Evolutionary conservation across 1,139 yeast genomes (phyloP).

Genomic region (Suhomyces choctaworum): DNA sequence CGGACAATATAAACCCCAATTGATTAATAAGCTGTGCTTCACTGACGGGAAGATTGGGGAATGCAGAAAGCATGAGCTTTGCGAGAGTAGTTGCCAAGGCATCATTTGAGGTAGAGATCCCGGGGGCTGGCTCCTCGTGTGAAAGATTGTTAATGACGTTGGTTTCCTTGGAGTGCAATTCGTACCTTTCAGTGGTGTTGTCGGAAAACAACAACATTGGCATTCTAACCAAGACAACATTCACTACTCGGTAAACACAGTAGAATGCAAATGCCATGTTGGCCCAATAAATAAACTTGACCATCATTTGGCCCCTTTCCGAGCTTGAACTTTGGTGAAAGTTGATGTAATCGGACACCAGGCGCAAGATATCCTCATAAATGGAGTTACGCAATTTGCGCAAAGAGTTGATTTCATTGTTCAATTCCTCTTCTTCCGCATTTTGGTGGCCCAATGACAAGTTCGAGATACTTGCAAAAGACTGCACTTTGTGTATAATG

Average conservation of each 20-base stretch:
- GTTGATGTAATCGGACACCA: constrained; percentile 18
- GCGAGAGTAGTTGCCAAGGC: constrained; percentile 69
- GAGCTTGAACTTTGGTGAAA: constrained; percentile 1
- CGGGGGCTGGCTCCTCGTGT: constrained; percentile 2
- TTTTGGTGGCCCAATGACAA: constrained; percentile 16
- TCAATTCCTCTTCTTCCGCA: constrained; percentile 35
- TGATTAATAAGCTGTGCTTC: constrained; percentile 62
- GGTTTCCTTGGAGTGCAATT: constrained; percentile 10
- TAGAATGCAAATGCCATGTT: constrained; percentile 52
- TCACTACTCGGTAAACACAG: constrained; percentile 63
- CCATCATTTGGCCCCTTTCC: constrained; percentile 2
- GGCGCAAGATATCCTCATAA: constrained; percentile 31
- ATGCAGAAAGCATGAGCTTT: constrained; percentile 37
- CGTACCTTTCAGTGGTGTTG: constrained; percentile 3
- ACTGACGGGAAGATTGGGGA: constrained; percentile 31
- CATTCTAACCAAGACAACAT: constrained; percentile 43
- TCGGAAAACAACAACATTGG: constrained; percentile 24
- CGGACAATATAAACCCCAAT: constrained; percentile 63
- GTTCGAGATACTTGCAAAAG: constrained; percentile 39
- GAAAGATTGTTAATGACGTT: constrained; percentile 11
- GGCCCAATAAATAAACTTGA: constrained; percentile 13
- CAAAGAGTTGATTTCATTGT: constrained; percentile 39
- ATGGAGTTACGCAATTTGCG: constrained; percentile 27
- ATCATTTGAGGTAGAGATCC: constrained; percentile 37
- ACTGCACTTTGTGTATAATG: constrained; percentile 41